Evolutionary conservation across 1,139 yeast species (phyloP), one percentile per base, ranked within the genome.

Genomic region (Protomyces gravidus): DNA sequence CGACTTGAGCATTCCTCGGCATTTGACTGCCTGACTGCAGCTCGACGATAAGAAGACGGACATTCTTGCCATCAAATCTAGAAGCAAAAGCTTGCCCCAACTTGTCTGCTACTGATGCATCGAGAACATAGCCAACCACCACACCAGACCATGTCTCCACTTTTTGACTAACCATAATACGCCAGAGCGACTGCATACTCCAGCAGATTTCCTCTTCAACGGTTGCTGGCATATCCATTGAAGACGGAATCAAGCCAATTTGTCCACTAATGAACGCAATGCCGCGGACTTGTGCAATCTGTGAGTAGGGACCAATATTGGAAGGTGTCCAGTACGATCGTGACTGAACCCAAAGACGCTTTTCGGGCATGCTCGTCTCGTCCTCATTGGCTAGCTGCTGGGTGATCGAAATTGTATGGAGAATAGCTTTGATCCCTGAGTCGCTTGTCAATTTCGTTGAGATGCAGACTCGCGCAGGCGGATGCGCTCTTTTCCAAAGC

Each of bases 291-390:
- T 81, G 75, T 11, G 84, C 80, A 0, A 92, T 81, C 71, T 92
- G 98, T 0, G 98, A 90, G 70, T 92, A 92, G 0, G 98, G 98
- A 0, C 98, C 98, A 60, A 92, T 92, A 67, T 92, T 92, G 50
- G 95, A 94, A 0, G 98, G 98, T 0, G 97, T 97, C 98, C 98
- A 92, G 70, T 85, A 89, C 28, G 96, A 89, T 61, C 92, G 77
- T 0, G 97, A 89, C 67, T 92, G 89, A 3, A 92, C 88, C 69
- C 92, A 97, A 25, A 92, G 75, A 0, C 97, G 97, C 45, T 74
- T 62, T 1, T 67, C 66, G 11, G 65, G 61, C 58, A 40, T 21
- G 33, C n/a, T 25, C 25, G 15, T 7, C 27, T 27, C 78, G 7
- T 25, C 28, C 2, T 33, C 19, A 23, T 17, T 17, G 9, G 21